Evolutionary conservation across 2,329 filamentous ascomycete genomes (phyloP), one percentile per base, ranked within the genome.

Genomic region (Elsinoe fawcettii): DNA sequence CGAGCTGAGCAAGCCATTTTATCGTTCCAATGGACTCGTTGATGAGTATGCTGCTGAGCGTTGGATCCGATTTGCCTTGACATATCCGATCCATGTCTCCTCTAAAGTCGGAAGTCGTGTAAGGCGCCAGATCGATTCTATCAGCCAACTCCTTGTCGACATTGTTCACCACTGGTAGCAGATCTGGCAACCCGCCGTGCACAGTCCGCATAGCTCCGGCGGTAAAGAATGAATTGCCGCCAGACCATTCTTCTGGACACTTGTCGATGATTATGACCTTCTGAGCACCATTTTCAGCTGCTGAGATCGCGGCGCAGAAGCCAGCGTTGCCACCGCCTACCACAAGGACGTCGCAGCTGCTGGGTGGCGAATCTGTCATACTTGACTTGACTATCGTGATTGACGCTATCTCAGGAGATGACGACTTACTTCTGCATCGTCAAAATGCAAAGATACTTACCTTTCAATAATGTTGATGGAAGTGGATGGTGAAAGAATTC

Each of bases 301-400:
- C 82, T 0, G 81, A 78, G 6, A 80, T 72, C 7, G 83, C 83
- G 2, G 83, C 77, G 9, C 73, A 76, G 68, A 85, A 81, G 12
- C 83, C 84, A 14, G 84, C 84, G 63, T 86, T 86, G 54, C 84
- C 84, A 54, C 78, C 75, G 18, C 84, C 84, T 30, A 84, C 71
- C 5, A 87, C 76, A 5, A 87, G 60, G 69, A 76, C 66, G 55
- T 74, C 67, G 66, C 67, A 66, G 4, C 27, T 11, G 46, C 60
- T 54, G 9, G 39, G 22, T 20, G 46, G 46, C 49, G 49, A 53
- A 37, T 9, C 11, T 27, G 20, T 39, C 3, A 51, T 51, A 8
- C 7, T 32, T 12, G 9, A 12, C 23, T 9, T 8, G 12, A 27
- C 4, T 7, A 12, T 27, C 8, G 16, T 20, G 1, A 20, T 2